A percentile compares a stretch with the other conserved stretches of the same genome.
These are phyloP conservation scores for Skeletonema menzelii DNA, from an alignment of 108 stramenopile species.

Conservation along the genomic window DNA sequence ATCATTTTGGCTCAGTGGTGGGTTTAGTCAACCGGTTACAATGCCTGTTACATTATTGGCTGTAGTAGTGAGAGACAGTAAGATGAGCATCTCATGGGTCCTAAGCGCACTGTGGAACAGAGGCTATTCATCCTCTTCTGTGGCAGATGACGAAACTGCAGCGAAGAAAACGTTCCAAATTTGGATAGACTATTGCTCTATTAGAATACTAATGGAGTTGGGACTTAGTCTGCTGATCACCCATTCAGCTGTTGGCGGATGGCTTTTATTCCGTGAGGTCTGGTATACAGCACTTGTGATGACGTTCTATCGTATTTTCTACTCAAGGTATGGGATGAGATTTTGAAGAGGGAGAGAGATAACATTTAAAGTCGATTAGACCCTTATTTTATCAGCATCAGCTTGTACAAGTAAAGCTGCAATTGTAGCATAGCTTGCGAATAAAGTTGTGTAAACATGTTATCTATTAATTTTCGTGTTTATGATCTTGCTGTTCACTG, in stretches of 20 bases:
- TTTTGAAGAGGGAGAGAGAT: neutral
- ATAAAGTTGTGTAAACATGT: neutral
- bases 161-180: conserved; percentile 19
- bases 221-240: conserved; percentile 19
- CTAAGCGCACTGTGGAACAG: conserved; percentile 33
- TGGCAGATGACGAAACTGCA: conserved; percentile 22
- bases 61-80: conserved; percentile 36
- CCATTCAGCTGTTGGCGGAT: conserved; percentile 17
- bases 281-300: conserved; percentile 45
- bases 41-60: conserved; percentile 34
- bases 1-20: conserved; percentile 57
- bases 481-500: neutral
- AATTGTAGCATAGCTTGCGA: no score
- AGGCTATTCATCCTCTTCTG: conserved; percentile 32
- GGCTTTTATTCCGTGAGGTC: conserved; percentile 23
- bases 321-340: conserved; percentile 8
- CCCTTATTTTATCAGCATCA: no score
- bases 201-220: conserved; percentile 36
- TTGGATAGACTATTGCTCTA: conserved; percentile 40
- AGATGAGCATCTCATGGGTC: conserved; percentile 46
- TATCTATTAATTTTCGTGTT: neutral
- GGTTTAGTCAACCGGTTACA: conserved; percentile 64
- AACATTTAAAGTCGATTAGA: no score
- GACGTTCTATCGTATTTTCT: conserved; percentile 29
- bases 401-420: no score